phyloP scores from a whole-genome alignment of 176 grass and related monocot genomes.

The Triticum dicoccoides region DNA sequence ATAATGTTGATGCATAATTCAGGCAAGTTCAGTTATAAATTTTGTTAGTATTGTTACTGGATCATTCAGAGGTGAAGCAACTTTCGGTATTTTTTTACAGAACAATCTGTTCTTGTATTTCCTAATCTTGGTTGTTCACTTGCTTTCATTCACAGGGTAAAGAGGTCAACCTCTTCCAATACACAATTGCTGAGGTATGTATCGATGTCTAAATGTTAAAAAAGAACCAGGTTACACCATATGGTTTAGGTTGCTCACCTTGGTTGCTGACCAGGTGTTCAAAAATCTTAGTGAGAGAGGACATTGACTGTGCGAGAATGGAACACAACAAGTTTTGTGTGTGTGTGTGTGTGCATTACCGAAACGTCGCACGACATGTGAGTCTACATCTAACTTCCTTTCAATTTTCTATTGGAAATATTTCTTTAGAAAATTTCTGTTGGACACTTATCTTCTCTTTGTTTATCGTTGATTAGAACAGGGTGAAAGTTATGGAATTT shows the following conservation, averaged over 20 bases:
- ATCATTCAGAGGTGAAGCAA: too few relatives aligned
- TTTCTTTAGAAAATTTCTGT: background rate
- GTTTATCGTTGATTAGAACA: constrained; percentile 80
- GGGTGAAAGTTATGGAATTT: constrained; percentile 93
- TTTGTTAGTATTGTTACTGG: too few relatives aligned
- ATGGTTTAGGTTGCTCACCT: constrained; percentile 15
- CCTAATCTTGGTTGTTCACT: too few relatives aligned
- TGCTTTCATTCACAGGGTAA: constrained; percentile 43
- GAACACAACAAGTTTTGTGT: constrained; percentile 97
- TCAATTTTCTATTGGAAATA: background rate
- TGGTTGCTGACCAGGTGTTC: constrained; percentile 47
- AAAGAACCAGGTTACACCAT: constrained; percentile 4
- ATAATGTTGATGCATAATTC: too few relatives aligned
- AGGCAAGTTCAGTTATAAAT: too few relatives aligned
- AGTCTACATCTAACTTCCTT: constrained; percentile 19
- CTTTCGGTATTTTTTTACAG: too few relatives aligned
- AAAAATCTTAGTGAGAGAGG: constrained; percentile 51
- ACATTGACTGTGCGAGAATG: constrained; percentile 66
- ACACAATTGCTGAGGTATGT: constrained; percentile 75
- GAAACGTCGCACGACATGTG: constrained; percentile 72
- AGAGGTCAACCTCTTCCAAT: constrained; percentile 86
- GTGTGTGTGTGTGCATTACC: constrained; percentile 79
- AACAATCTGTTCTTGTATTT: too few relatives aligned
- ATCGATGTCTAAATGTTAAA: background rate
- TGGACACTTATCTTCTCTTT: background rate